Percentiles rank a stretch among this genome's conserved stretches.
phyloP scores from a whole-genome alignment of 768 basidiomycete genomes.

The Amanita brunnescens region DNA sequence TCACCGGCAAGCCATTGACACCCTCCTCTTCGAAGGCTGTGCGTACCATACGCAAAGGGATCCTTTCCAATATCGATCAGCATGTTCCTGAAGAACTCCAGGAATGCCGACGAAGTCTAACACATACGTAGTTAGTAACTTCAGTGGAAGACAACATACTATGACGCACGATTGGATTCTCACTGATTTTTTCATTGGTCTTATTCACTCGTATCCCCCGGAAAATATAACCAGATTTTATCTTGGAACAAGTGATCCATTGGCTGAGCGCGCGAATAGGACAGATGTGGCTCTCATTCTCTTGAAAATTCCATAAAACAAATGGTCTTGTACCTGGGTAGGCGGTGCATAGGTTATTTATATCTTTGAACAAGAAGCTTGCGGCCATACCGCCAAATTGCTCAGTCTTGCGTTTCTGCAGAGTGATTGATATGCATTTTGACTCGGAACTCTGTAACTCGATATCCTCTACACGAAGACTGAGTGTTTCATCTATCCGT shows the following conservation, averaged over 20 bases:
- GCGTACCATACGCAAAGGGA: background rate
- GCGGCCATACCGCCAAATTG: background rate
- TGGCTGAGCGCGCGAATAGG: background rate
- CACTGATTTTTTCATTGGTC: background rate
- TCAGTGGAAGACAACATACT: background rate
- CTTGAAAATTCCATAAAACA: background rate
- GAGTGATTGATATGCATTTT: background rate
- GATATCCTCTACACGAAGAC: background rate
- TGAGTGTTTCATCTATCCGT: background rate
- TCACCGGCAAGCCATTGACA: background rate
- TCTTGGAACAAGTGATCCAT: background rate
- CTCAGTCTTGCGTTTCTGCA: background rate
- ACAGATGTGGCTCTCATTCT: background rate
- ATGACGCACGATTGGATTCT: background rate
- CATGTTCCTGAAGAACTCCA: background rate
- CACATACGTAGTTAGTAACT: background rate
- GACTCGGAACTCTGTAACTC: background rate
- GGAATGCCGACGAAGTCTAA: background rate
- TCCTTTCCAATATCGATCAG: background rate
- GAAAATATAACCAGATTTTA: background rate
- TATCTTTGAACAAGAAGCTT: no score
- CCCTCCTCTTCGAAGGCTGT: background rate
- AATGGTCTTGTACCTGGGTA: background rate
- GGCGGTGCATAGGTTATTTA: no score
- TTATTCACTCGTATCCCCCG: background rate